Evolutionary conservation across 2,329 filamentous ascomycete genomes (phyloP), one percentile per base, ranked within the genome.

Genomic region (Fusarium sulawesiense): DNA sequence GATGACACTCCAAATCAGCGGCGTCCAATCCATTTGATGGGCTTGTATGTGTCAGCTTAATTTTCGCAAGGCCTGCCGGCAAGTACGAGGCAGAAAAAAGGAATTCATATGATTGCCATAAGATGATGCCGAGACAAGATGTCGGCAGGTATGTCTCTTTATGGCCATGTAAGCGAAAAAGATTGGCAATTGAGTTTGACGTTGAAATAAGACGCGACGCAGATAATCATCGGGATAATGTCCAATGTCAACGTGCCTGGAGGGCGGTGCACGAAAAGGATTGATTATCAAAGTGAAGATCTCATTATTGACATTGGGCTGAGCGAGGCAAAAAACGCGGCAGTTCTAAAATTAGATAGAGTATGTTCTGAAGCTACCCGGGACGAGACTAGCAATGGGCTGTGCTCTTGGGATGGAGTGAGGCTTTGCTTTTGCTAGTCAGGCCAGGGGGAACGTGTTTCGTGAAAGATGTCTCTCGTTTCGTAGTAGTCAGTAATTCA

Each of bases 321-420:
- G 73, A 75, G 73, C 25, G 57, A 72, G 53, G 59, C 32, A 57
- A 72, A 70, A 68, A 60, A 58, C 56, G 63, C 53, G 53, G 64
- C 53, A 61, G 25, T 68, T 65, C 73, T 75, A 75, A 75, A 75
- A 66, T 75, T 75, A 75, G 73, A 64, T 48, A 46, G 29, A 25
- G 40, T 51, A 32, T 30, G 30, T 59, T 50, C 50, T 23, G 46
- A 53, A 53, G 27, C 62, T 64, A 64, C 62, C 62, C 61, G 65
- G 62, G 56, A 54, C 61, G 59, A 60, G 56, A 54, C 62, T 65
- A 70, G 47, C 23, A 58, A 59, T 53, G 71, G 51, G 70, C 68
- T 68, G 71, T 73, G 69, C 64, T 66, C 27, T 45, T 11, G 44
- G 60, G 64, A 58, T 63, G 60, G 55, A 64, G 54, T 50, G 65